Evolutionary conservation across 2,329 filamentous ascomycete genomes (phyloP).

Genomic region (Neofusicoccum cordaticola): DNA sequence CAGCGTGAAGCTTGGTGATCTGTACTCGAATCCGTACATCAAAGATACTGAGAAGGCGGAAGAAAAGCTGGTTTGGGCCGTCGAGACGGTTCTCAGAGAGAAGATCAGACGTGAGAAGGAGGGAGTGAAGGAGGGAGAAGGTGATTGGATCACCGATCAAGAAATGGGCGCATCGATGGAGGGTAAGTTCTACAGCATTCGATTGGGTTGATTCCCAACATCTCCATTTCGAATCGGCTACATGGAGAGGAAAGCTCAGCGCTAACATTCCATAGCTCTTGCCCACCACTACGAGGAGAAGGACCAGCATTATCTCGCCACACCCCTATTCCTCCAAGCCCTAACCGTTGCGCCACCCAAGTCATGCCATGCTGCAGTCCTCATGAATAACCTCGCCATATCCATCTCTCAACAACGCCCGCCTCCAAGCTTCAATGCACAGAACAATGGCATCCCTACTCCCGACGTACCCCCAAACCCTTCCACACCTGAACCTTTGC

Average conservation of each 20-base stretch:
- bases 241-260: constrained; percentile 17
- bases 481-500: constrained; percentile 32
- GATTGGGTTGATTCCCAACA: too few species aligned
- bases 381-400: constrained; percentile 83
- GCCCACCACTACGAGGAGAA: constrained; percentile 72
- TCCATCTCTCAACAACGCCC: constrained; percentile 64
- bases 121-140: constrained; percentile 68
- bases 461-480: constrained; percentile 36
- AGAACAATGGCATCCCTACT: neutral
- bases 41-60: constrained; percentile 72
- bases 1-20: constrained; percentile 77
- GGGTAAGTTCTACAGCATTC: constrained; percentile 43
- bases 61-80: constrained; percentile 72
- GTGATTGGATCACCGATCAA: constrained; percentile 66
- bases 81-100: constrained; percentile 76
- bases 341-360: constrained; percentile 63
- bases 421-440: neutral
- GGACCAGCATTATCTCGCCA: constrained; percentile 74
- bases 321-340: constrained; percentile 84
- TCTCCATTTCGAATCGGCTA: too few species aligned
- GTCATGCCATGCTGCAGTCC: constrained; percentile 73
- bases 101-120: constrained; percentile 64
- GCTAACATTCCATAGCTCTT: constrained; percentile 55
- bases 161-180: constrained; percentile 74
- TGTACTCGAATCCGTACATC: constrained; percentile 76